Percentiles rank a stretch among this genome's conserved stretches.
Conservation (phyloP, 345 rosid species). For the Euphorbia lathyris region DNA sequence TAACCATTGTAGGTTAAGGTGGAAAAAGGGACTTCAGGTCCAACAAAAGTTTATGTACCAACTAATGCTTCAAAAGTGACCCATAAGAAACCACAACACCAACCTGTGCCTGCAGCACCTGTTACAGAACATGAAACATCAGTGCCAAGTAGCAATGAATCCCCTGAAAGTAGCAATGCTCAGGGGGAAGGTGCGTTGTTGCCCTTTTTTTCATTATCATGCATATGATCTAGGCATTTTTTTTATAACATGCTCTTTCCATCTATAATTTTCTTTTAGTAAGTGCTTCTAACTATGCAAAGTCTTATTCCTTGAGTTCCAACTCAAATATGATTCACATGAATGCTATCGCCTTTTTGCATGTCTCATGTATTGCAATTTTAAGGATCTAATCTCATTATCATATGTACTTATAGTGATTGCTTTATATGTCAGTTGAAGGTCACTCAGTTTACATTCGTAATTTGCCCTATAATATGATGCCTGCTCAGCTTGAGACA, state of each 20-base stretch:
- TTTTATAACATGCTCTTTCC: not conserved
- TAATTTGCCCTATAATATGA: conserved; percentile 22
- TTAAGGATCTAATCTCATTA: not conserved
- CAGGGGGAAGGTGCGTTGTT: conserved; percentile 24
- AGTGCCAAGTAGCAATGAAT: conserved; percentile 19
- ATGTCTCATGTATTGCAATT: not conserved
- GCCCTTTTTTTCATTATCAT: not conserved
- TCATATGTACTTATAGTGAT: conserved; percentile 1
- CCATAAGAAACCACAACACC: conserved; percentile 20
- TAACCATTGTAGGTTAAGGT: conserved; percentile 22
- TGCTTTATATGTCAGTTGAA: conserved; percentile 17
- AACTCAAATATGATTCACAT: not conserved
- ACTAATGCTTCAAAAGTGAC: conserved; percentile 8
- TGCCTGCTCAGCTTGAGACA: conserved; percentile 20
- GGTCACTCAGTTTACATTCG: conserved; percentile 31
- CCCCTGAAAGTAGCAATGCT: conserved; percentile 12
- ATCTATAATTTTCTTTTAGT: not conserved
- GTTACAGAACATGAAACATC: conserved; percentile 18
- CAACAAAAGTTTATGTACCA: conserved; percentile 22
- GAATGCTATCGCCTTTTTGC: not conserved
- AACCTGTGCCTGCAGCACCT: conserved; percentile 11
- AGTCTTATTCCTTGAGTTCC: not conserved
- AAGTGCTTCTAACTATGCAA: not conserved
- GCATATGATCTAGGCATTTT: not conserved
- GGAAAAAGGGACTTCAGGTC: conserved; percentile 12